Base-by-base conservation (phyloP, 345 rosid species). In the Gossypium raimondii region DNA sequence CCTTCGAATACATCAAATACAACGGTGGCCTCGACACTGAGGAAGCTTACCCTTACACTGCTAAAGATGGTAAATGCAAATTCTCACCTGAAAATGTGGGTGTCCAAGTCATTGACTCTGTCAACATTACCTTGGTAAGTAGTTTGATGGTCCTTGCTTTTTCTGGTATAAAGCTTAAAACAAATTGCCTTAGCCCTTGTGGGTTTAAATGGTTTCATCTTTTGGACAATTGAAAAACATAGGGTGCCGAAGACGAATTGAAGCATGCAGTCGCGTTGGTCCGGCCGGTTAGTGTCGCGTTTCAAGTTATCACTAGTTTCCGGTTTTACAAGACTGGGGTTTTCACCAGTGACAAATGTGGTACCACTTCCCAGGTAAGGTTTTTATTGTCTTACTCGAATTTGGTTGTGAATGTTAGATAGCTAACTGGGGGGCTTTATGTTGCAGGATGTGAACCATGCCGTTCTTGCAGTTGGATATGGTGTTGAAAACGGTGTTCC, bases 11-110 rank as follows among this genome's bases (percentile, higher is more conserved):
- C 84, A 88, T 95, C 78, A 95, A 93, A 76, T 89, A 78, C 75
- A 92, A 92, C 20, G 98, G 98, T 34, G 99, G 99, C 38, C 97
- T 95, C 44, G 99, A 93, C 70, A 91, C 99, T 2, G 98, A 91
- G 83, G 89, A 82, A 76, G 89, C 97, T 66, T 93, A 95, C 78
- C 98, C 97, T 65, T 95, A 95, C 85, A 85, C 82, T 0, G 99
- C 82, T 22, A 18, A 76, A 80, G 84, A 88, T 72, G 94, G 80
- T 44, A 47, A 16, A 70, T 95, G 99, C 94, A 88, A 91, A 80
- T 95, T 82, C 88, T 87, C 93, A 10, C 56, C 92, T 0, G 87
- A 88, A 79, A 93, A 95, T 73, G 78, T 95, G 55, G 98, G 93
- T 75, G 87, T 89, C 78, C 85, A 83, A 76, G 93, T 93, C 58